Evolutionary conservation across 139 green algal genomes (phyloP), one percentile per base, ranked within the genome.

Genomic region (Closterium sp.): DNA sequence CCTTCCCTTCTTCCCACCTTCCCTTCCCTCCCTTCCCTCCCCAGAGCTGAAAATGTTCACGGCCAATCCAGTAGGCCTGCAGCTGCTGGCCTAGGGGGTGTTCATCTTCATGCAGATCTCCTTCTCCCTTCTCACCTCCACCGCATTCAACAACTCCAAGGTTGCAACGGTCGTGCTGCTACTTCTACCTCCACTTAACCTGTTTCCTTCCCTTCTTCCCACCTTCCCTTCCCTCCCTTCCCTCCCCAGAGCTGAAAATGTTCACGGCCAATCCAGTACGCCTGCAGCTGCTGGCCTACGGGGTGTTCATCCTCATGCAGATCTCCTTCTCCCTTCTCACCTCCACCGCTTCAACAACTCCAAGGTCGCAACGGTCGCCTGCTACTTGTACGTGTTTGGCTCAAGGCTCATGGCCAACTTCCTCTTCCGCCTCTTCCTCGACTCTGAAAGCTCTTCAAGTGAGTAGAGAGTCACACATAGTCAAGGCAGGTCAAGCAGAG

Each of bases 11-110:
- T 28, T 86, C 79, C 85, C 13, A 10, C 32, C 32, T 2, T 27
- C 85, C 28, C n/a, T 0, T 29, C 22, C 19, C 85, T 87, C 21
- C 21, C 19, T 31, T 31, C 27, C 85, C 85, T 29, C 85, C 85
- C 85, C 86, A 90, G 79, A 86, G 42, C 96, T 99, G 30, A 96
- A 97, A 88, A 97, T 99, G 93, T 99, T 99, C 93, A 95, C 79
- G 2, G 86, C 89, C 21, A 98, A 97, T 86, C 70, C 85, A 86
- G 97, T 97, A 62, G 93, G 42, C 0, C 17, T 98, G n/a, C 95
- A 97, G 91, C 86, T 97, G 86, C 93, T 99, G 27, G 97, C 98
- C 86, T 98, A 97, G 95, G 96, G 98, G 73, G 73, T 99, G 2
- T 98, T 97, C 95, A 95, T 96, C 94, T 96, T 98, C 95, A 96